These are phyloP conservation scores for Colletotrichum australisinense DNA, from an alignment of 2,329 filamentous ascomycete species.

Conservation along the genomic window DNA sequence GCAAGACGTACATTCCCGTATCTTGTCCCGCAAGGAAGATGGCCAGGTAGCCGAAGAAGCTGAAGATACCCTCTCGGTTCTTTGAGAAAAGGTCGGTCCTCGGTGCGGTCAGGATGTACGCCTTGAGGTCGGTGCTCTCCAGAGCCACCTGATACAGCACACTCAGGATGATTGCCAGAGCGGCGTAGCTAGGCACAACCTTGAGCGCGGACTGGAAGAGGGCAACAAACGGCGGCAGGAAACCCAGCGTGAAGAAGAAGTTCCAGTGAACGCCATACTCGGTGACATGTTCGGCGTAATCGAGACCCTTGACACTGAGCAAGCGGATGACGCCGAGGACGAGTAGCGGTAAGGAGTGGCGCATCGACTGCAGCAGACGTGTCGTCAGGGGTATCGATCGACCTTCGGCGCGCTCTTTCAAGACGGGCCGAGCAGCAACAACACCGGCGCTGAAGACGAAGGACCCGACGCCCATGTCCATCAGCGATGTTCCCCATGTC, in stretches of 20 bases:
- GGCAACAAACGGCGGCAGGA: conserved; percentile 90
- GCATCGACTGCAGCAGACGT: conserved; percentile 74
- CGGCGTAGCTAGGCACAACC: conserved; percentile 80
- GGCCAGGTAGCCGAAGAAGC: conserved; percentile 91
- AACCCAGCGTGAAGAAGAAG: conserved; percentile 96
- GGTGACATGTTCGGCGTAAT: conserved; percentile 96
- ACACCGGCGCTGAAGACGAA: conserved; percentile 96
- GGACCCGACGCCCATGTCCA: conserved; percentile 97
- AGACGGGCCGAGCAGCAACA: conserved; percentile 84
- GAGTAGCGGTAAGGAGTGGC: conserved; percentile 86
- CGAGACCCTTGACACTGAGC: conserved; percentile 90
- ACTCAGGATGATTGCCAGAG: conserved; percentile 76
- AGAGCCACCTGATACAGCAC: conserved; percentile 80
- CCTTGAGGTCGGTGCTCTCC: conserved; percentile 81
- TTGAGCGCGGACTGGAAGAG: conserved; percentile 79
- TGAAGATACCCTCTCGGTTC: conserved; percentile 96
- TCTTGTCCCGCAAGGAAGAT: conserved; percentile 94
- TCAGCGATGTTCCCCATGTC: conserved; percentile 99
- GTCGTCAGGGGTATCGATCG: conserved; percentile 60
- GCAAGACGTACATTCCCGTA: conserved; percentile 82
- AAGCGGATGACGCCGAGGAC: conserved; percentile 84
- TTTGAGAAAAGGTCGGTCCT: conserved; percentile 83
- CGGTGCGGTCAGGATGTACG: conserved; percentile 85
- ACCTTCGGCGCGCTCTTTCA: conserved; percentile 74
- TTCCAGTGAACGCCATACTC: conserved; percentile 99